Conservation (phyloP, 78 protist species). For the Reticulomyxa filosa region DNA sequence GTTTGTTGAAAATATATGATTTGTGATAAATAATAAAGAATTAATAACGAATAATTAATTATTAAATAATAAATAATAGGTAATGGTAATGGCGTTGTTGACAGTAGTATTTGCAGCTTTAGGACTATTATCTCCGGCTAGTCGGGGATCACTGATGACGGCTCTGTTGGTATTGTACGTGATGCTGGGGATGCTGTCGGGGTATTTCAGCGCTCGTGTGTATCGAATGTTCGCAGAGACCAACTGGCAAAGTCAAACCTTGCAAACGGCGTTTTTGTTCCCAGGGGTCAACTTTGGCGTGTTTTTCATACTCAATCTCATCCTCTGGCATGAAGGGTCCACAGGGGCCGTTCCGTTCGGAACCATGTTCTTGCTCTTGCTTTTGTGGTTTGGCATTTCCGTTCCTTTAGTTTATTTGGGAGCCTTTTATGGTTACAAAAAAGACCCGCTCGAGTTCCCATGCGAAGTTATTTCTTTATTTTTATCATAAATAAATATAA, state of each 20-base stretch:
- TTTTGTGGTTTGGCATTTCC: slow-evolving; percentile 18
- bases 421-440: slow-evolving; percentile 8
- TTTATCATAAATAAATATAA: neutral
- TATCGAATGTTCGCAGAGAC: neutral
- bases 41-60: slow-evolving; percentile 12
- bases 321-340: slow-evolving; percentile 49
- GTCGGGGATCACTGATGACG: slow-evolving; percentile 59
- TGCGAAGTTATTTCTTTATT: neutral
- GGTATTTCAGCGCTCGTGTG: neutral
- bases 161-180: slow-evolving; percentile 62
- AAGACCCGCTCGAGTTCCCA: neutral
- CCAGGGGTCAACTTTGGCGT: slow-evolving; percentile 40
- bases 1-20: neutral
- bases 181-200: slow-evolving; percentile 16
- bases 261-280: slow-evolving; percentile 8
- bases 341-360: slow-evolving; percentile 61
- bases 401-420: slow-evolving; percentile 57
- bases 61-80: slow-evolving; percentile 6
- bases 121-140: slow-evolving; percentile 57
- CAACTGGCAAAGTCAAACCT: neutral
- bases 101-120: slow-evolving; percentile 28
- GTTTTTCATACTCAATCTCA: slow-evolving; percentile 50
- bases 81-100: slow-evolving; percentile 32
- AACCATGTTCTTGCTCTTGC: slow-evolving; percentile 15
- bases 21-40: slow-evolving; percentile 18